Conservation (phyloP, 495 filamentous ascomycete species). For the Trichocladium antarcticum region DNA sequence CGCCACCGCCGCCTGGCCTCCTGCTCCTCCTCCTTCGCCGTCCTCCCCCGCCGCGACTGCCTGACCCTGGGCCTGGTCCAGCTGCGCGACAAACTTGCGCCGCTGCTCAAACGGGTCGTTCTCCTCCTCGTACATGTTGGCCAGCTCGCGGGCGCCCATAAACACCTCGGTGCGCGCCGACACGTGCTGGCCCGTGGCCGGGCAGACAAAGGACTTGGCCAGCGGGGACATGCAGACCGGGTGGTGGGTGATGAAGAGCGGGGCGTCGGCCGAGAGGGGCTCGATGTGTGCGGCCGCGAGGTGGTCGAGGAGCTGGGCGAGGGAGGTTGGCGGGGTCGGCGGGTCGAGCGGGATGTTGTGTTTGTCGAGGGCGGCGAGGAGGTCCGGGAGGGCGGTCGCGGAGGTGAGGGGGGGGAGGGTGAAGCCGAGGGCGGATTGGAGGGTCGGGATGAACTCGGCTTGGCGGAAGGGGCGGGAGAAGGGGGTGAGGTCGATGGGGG, state of each 20-base stretch:
- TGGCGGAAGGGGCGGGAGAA: conserved; percentile 42
- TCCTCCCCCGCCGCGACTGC: conserved; percentile 20
- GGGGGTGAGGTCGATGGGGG: conserved; percentile 36
- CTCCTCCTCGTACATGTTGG: conserved; percentile 97
- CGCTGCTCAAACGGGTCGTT: conserved; percentile 84
- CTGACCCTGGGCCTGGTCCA: no score
- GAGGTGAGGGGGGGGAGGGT: conserved; percentile 57
- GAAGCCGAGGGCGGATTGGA: conserved; percentile 54
- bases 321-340: conserved; percentile 41
- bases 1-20: conserved; percentile 14
- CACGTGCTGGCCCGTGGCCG: conserved; percentile 48
- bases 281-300: conserved; percentile 72
- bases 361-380: conserved; percentile 45
- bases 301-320: conserved; percentile 75
- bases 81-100: conserved; percentile 58
- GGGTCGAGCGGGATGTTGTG: conserved; percentile 39
- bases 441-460: conserved; percentile 70
- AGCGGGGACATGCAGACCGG: conserved; percentile 87
- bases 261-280: conserved; percentile 46
- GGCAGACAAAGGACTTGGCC: conserved; percentile 66
- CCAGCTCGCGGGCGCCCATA: conserved; percentile 63
- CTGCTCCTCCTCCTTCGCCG: conserved; percentile 4
- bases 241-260: conserved; percentile 87
- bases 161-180: conserved; percentile 85
- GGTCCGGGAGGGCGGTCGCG: conserved; percentile 42